These are phyloP conservation scores for Yamadazyma nakazawae DNA, from an alignment of 805 yeast species.

Conservation along the genomic window DNA sequence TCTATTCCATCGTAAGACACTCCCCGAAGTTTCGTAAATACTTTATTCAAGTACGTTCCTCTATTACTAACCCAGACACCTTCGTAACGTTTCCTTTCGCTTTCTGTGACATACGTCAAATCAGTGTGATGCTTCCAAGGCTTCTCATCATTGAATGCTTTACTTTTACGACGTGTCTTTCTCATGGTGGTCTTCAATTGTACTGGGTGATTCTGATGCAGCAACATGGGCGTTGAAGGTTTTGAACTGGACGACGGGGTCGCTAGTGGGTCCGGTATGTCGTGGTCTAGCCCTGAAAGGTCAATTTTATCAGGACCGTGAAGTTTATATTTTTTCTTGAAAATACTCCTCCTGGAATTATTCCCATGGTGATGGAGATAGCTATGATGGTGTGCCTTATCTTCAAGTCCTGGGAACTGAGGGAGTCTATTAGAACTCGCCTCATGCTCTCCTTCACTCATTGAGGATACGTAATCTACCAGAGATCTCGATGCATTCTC, in stretches of 20 bases:
- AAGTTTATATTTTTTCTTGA: constrained; percentile 20
- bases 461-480: constrained; percentile 9
- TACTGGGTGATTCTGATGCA: constrained; percentile 25
- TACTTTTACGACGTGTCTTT: constrained; percentile 36
- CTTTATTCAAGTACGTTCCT: constrained; percentile 52
- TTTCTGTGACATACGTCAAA: constrained; percentile 46
- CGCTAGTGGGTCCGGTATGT: constrained; percentile 8
- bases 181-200: constrained; percentile 53
- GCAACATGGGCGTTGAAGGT: constrained; percentile 14
- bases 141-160: constrained; percentile 74
- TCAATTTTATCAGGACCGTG: constrained; percentile 14
- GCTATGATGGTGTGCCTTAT: constrained; percentile 17
- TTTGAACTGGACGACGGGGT: constrained; percentile 11
- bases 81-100: constrained; percentile 85
- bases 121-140: constrained; percentile 91
- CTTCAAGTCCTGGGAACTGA: constrained; percentile 29
- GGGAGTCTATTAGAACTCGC: constrained; percentile 25
- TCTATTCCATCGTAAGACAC: constrained; percentile 22
- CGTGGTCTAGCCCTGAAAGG: constrained; percentile 14
- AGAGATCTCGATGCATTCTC: constrained; percentile 11
- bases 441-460: constrained; percentile 6
- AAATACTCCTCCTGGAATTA: constrained; percentile 13
- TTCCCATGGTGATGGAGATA: constrained; percentile 26
- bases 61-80: constrained; percentile 91
- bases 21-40: constrained; percentile 29